A percentile compares a stretch with the other conserved stretches of the same genome.
These are phyloP conservation scores for Neofusicoccum sp. DNA, from an alignment of 2,329 filamentous ascomycete genomes.

Conservation along the genomic window DNA sequence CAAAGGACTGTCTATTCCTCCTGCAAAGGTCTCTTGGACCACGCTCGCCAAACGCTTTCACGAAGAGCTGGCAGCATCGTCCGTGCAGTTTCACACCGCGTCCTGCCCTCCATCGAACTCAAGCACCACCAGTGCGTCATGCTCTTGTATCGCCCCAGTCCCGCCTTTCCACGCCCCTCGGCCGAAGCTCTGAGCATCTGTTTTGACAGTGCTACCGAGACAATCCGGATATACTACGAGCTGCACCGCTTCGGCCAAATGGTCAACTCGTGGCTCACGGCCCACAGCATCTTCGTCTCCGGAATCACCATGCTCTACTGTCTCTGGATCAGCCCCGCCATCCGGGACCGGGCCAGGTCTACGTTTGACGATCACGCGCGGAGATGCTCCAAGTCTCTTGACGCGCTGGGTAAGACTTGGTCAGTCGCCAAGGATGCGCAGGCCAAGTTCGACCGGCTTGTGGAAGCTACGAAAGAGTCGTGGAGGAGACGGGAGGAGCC, in stretches of 20 bases:
- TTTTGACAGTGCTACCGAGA: constrained; percentile 43
- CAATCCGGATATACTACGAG: constrained; percentile 42
- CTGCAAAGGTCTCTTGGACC: neutral
- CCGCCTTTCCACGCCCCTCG: constrained; percentile 51
- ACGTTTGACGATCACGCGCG: constrained; percentile 45
- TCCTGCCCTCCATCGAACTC: constrained; percentile 28
- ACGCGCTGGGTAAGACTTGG: constrained; percentile 55
- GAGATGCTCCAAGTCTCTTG: constrained; percentile 47
- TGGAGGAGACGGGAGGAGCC: neutral
- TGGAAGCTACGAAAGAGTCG: neutral
- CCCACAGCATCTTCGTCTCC: constrained; percentile 50
- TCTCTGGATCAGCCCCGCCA: constrained; percentile 46
- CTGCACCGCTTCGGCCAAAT: constrained; percentile 48
- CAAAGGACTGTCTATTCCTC: constrained; percentile 39
- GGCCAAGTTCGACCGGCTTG: neutral
- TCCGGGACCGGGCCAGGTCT: constrained; percentile 39
- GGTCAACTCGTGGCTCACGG: constrained; percentile 49
- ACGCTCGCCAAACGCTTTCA: neutral
- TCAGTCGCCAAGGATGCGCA: constrained; percentile 43
- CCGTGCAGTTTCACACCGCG: neutral
- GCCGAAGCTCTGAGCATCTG: constrained; percentile 43
- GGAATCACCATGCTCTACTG: constrained; percentile 54
- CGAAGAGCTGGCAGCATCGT: neutral
- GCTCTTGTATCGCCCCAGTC: constrained; percentile 52
- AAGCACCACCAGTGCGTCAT: constrained; percentile 52